Percentiles rank a stretch among this genome's conserved stretches.
phyloP scores from a whole-genome alignment of 768 basidiomycete species.

The Pisolithus tinctorius region DNA sequence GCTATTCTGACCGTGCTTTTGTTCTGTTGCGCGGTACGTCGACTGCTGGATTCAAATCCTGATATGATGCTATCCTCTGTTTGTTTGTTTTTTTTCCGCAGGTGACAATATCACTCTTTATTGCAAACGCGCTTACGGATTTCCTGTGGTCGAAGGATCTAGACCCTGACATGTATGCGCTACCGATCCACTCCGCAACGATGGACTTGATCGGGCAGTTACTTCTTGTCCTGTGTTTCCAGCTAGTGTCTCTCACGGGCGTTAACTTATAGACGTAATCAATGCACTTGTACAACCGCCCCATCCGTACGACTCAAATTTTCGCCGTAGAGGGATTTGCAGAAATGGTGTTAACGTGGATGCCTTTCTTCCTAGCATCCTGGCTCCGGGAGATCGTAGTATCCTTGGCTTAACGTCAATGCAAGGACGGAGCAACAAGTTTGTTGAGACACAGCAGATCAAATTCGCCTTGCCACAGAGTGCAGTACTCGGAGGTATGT shows the following conservation, averaged over 20 bases:
- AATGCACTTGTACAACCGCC: background rate
- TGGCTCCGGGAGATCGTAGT: too few species aligned
- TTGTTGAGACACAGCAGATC: too few species aligned
- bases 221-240: conserved; percentile 71
- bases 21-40: conserved; percentile 72
- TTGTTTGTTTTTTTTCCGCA: conserved; percentile 23
- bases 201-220: conserved; percentile 83
- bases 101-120: conserved; percentile 62
- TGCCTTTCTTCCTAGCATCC: too few species aligned
- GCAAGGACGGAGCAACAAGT: too few species aligned
- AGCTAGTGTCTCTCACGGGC: conserved; percentile 49
- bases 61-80: background rate
- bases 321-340: too few species aligned
- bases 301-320: too few species aligned
- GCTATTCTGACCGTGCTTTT: conserved; percentile 58
- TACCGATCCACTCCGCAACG: conserved; percentile 87
- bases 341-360: too few species aligned
- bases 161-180: conserved; percentile 89
- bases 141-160: conserved; percentile 71
- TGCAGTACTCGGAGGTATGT: too few species aligned
- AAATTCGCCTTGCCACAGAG: too few species aligned
- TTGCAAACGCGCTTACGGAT: conserved; percentile 62
- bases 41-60: background rate
- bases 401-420: too few species aligned
- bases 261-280: conserved; percentile 6